Evolutionary conservation across 139 green algal genomes (phyloP).

Genomic region (Chlorella sp.): DNA sequence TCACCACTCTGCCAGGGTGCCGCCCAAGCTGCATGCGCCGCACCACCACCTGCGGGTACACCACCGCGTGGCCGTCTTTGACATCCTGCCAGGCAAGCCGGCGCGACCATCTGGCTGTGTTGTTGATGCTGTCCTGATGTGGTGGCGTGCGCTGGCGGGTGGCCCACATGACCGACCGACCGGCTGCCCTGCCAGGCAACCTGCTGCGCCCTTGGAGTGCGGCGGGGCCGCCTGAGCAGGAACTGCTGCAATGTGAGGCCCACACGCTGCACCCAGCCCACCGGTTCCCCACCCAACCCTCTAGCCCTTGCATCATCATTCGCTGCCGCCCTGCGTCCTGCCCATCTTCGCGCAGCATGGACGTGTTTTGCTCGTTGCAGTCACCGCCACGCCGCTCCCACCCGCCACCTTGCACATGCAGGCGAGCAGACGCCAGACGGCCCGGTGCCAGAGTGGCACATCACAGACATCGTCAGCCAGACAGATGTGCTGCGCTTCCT

Average conservation of each 20-base stretch:
- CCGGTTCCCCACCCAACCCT: background rate
- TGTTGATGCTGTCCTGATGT: too few species aligned
- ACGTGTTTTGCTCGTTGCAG: too few species aligned
- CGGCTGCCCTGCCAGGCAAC: slow-evolving; percentile 17
- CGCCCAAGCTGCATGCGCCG: slow-evolving; percentile 25
- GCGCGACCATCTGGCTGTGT: too few species aligned
- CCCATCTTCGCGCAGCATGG: too few species aligned
- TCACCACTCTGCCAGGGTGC: too few species aligned
- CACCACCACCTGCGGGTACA: slow-evolving; percentile 41
- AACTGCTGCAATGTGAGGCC: slow-evolving; percentile 6
- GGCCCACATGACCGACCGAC: too few species aligned
- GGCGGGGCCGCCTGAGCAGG: background rate
- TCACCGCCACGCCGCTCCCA: too few species aligned
- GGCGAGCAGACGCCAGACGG: slow-evolving; percentile 44
- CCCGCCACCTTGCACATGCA: background rate
- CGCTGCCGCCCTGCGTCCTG: background rate
- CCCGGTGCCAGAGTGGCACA: slow-evolving; percentile 42
- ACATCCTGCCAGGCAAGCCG: slow-evolving; percentile 43
- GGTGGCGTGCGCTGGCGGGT: too few species aligned
- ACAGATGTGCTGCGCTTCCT: slow-evolving; percentile 44
- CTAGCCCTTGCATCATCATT: background rate
- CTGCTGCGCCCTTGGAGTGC: background rate
- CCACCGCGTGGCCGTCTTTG: slow-evolving; percentile 45
- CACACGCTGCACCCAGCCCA: background rate
- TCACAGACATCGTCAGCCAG: slow-evolving; percentile 40